Percentiles rank a stretch among this genome's conserved stretches.
phyloP scores from a whole-genome alignment of 768 basidiomycete species.

The Trichaptum fuscoviolaceum region DNA sequence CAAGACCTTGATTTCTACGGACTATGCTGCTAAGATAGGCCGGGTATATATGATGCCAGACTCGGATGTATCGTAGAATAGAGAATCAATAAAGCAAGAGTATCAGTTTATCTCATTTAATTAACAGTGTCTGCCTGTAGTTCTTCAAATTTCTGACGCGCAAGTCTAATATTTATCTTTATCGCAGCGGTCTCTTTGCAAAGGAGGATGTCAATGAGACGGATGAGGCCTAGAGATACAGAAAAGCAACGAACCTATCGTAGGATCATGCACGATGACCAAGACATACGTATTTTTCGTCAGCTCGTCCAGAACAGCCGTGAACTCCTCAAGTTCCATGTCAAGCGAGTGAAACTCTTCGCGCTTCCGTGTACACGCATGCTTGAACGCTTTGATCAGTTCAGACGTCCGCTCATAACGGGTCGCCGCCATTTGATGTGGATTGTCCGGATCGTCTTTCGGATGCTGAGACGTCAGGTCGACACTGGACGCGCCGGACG shows the following conservation, averaged over 20 bases:
- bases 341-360: constrained; percentile 85
- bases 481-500: not conserved
- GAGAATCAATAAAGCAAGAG: not conserved
- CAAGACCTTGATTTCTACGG: too few relatives aligned
- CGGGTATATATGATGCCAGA: too few relatives aligned
- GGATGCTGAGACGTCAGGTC: constrained; percentile 12
- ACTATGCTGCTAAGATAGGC: too few relatives aligned
- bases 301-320: constrained; percentile 87
- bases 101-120: not conserved
- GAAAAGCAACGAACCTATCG: constrained; percentile 58
- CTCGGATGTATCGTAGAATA: not conserved
- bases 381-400: constrained; percentile 93
- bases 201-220: not conserved
- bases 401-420: constrained; percentile 87
- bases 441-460: constrained; percentile 18
- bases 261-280: constrained; percentile 83
- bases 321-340: constrained; percentile 81
- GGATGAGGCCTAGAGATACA: constrained; percentile 5
- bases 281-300: constrained; percentile 92
- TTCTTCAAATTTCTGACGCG: constrained; percentile 84
- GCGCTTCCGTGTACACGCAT: constrained; percentile 78
- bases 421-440: constrained; percentile 53
- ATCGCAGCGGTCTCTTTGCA: constrained; percentile 78
- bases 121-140: constrained; percentile 60
- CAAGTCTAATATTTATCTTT: constrained; percentile 82